Conservation (phyloP, 2,329 filamentous ascomycete genomes). For the Dothidotthia symphoricarpi region DNA sequence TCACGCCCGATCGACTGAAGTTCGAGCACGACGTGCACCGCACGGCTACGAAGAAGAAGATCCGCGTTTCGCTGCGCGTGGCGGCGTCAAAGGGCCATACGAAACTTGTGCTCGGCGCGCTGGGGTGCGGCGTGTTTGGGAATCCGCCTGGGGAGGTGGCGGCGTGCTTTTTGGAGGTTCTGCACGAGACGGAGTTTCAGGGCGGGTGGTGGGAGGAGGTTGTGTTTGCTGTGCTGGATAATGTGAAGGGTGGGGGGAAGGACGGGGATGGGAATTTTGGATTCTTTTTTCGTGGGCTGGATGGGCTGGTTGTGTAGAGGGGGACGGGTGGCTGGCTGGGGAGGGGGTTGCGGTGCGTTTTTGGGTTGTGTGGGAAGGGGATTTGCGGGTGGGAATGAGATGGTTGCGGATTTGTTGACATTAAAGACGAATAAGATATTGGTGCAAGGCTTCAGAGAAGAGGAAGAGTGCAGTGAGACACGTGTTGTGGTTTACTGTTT, state of each 20-base stretch:
- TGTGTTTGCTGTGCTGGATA: slow-evolving; percentile 61
- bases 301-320: slow-evolving; percentile 23
- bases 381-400: too few relatives aligned
- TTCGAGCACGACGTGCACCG: slow-evolving; percentile 43
- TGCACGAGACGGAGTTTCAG: slow-evolving; percentile 60
- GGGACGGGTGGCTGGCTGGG: too few relatives aligned
- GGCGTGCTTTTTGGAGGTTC: slow-evolving; percentile 60
- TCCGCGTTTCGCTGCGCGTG: slow-evolving; percentile 60
- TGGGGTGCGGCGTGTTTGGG: slow-evolving; percentile 66
- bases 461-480: too few relatives aligned
- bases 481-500: too few relatives aligned
- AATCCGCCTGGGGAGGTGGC: slow-evolving; percentile 65
- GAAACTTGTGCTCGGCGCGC: slow-evolving; percentile 63
- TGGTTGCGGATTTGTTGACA: too few relatives aligned
- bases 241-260: slow-evolving; percentile 27
- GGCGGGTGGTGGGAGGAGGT: slow-evolving; percentile 65
- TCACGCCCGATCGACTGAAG: slow-evolving; percentile 13
- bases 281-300: slow-evolving; percentile 43
- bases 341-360: too few relatives aligned
- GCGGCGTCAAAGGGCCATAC: slow-evolving; percentile 58
- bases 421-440: too few relatives aligned
- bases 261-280: slow-evolving; percentile 52
- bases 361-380: too few relatives aligned
- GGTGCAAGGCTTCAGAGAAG: too few relatives aligned
- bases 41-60: slow-evolving; percentile 61